Base-by-base conservation (phyloP, 2,329 filamentous ascomycete species). In the Xylariaceae sp. region DNA sequence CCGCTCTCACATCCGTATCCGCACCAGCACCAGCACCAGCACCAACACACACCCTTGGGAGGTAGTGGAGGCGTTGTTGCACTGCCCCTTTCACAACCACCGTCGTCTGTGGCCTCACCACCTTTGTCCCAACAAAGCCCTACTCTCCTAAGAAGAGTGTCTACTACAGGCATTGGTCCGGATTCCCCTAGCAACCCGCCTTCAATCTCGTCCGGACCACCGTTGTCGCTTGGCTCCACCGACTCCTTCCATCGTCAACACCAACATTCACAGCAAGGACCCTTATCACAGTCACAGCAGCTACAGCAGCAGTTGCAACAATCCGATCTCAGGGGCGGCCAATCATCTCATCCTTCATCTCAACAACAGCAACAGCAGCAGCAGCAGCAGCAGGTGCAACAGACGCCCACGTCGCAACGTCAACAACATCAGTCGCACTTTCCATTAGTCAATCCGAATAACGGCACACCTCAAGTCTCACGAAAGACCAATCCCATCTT, bases 151-250 rank as follows among this genome's bases (percentile, higher is more conserved):
- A 50, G 53, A 41, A 52, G 44, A 38, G 48, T 53, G 24, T 56
- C 53, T 41, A 45, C 45, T 31, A 41, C 48, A 43, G 50, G 53
- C 36, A 38, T 54, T 41, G 41, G 41, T 14, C 41, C 44, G 15
- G 50, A 50, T 23, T 21, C 50, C 19, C 43, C 42, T 36, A 54
- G 46, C 48, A 59, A 53, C 50, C 62, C 64, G 60, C 62, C 61
- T 56, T 68, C 68, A 66, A 67, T 66, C 66, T 68, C 67, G 61
- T 63, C 69, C 42, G 60, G 64, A 18, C 43, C 38, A 28, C 41
- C 48, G 23, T 47, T 45, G 36, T 63, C 62, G 48, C 64, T 66
- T 54, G 68, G 64, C 62, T 69, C 68, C 41, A 68, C 60, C 58
- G 67, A 72, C 53, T 69, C 68, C 49, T 71, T 71, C 61, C 63